A percentile compares a stretch with the other conserved stretches of the same genome.
Conservation (phyloP, 2,329 filamentous ascomycete genomes). For the Karstenula rhodostoma region DNA sequence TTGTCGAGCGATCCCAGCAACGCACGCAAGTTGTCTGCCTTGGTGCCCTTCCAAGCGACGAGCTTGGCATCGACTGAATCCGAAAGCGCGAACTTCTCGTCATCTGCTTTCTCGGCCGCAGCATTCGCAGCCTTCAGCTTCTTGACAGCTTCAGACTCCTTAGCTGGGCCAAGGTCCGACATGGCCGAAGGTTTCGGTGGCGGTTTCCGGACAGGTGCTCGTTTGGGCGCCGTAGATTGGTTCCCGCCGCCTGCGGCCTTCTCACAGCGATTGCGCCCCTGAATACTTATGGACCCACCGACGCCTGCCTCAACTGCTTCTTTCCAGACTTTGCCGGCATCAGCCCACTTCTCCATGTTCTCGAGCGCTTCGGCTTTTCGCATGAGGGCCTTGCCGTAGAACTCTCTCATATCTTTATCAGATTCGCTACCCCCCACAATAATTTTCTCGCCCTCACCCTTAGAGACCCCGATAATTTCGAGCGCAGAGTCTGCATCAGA, state of each 20-base stretch:
- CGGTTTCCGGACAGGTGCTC: constrained; percentile 35
- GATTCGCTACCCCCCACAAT: constrained; percentile 66
- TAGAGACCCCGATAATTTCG: constrained; percentile 77
- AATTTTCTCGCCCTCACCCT: constrained; percentile 82
- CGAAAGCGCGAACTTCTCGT: constrained; percentile 88
- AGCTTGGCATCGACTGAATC: constrained; percentile 86
- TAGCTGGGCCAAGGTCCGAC: constrained; percentile 54
- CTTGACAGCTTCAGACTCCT: constrained; percentile 77
- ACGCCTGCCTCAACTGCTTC: constrained; percentile 83
- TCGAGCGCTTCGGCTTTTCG: constrained; percentile 96
- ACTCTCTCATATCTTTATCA: constrained; percentile 86
- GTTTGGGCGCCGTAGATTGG: constrained; percentile 30
- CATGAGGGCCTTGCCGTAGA: constrained; percentile 91
- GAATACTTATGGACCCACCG: constrained; percentile 83
- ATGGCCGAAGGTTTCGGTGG: constrained; percentile 52
- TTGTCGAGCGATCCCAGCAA: constrained; percentile 85
- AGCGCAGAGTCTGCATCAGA: constrained; percentile 84
- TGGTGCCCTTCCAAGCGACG: constrained; percentile 84
- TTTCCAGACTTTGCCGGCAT: constrained; percentile 83
- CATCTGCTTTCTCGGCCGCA: constrained; percentile 84
- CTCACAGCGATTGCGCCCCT: constrained; percentile 88
- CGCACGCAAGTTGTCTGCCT: constrained; percentile 90
- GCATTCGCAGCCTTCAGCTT: constrained; percentile 83
- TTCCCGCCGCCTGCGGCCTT: constrained; percentile 68
- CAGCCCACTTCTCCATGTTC: constrained; percentile 91